phyloP scores from a whole-genome alignment of 108 stramenopile genomes.

The Fragilaria crotonensis region DNA sequence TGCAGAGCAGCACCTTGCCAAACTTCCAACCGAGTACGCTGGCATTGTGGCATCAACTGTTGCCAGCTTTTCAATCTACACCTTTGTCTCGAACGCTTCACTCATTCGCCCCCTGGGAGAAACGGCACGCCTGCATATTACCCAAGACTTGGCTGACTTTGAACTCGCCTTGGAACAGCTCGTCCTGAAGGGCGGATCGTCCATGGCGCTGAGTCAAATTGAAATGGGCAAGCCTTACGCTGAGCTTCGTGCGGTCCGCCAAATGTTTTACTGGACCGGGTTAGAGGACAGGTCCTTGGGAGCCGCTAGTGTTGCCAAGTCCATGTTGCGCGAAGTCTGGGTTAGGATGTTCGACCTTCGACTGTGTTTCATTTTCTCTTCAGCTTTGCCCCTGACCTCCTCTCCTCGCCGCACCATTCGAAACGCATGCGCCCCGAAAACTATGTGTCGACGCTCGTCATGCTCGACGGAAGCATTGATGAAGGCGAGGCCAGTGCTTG shows the following conservation, averaged over 20 bases:
- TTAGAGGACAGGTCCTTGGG: slow-evolving; percentile 53
- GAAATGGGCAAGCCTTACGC: slow-evolving; percentile 71
- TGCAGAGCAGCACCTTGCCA: slow-evolving; percentile 40
- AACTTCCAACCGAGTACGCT: slow-evolving; percentile 60
- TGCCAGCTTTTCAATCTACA: slow-evolving; percentile 72
- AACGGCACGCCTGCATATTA: slow-evolving; percentile 54
- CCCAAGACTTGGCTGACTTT: slow-evolving; percentile 82
- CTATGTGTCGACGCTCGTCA: slow-evolving; percentile 59
- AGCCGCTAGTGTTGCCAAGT: slow-evolving; percentile 52
- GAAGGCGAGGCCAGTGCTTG: slow-evolving; percentile 83
- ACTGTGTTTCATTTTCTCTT: slow-evolving; percentile 81
- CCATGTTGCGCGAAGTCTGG: slow-evolving; percentile 70
- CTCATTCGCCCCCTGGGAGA: slow-evolving; percentile 74
- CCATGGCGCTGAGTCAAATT: slow-evolving; percentile 51
- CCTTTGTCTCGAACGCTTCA: slow-evolving; percentile 71
- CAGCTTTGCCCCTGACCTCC: slow-evolving; percentile 61
- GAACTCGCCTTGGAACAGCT: slow-evolving; percentile 75
- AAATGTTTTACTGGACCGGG: slow-evolving; percentile 83
- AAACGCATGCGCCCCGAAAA: slow-evolving; percentile 71
- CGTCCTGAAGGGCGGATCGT: slow-evolving; percentile 45
- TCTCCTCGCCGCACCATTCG: slow-evolving; percentile 81
- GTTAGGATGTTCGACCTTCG: slow-evolving; percentile 74
- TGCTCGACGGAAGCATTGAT: slow-evolving; percentile 66
- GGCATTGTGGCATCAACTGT: slow-evolving; percentile 59
- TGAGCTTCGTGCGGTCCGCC: slow-evolving; percentile 75